Percentiles rank a stretch among this genome's conserved stretches.
These are phyloP conservation scores for Tardiomyces digboiensis DNA, from an alignment of 1,139 yeast species.

Conservation along the genomic window DNA sequence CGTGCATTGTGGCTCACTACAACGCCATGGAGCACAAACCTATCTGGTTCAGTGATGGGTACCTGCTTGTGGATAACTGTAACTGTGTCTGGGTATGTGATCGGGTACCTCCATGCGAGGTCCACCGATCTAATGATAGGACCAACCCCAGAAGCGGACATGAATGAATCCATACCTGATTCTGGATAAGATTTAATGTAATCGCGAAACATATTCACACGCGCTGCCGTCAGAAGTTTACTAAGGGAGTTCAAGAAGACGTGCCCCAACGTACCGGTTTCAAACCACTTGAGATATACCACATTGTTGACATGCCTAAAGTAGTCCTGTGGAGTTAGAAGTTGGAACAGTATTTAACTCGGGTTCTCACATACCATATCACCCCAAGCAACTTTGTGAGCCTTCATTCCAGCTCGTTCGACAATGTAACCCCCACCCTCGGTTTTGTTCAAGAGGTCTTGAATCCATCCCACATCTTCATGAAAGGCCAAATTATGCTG, in stretches of 20 bases:
- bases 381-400: conserved; percentile 24
- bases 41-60: conserved; percentile 18
- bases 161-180: conserved; percentile 15
- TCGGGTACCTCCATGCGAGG: conserved; percentile 26
- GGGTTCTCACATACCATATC: conserved; percentile 12
- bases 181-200: conserved; percentile 9
- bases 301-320: conserved; percentile 28
- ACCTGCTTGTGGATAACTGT: conserved; percentile 23
- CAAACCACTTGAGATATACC: conserved; percentile 26
- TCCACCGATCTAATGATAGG: conserved; percentile 26
- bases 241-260: background rate
- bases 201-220: conserved; percentile 21
- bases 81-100: conserved; percentile 23
- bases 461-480: conserved; percentile 9
- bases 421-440: conserved; percentile 22
- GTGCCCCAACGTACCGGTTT: conserved; percentile 9
- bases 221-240: conserved; percentile 9
- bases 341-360: background rate
- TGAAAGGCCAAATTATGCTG: too few relatives aligned
- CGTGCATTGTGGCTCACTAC: conserved; percentile 26
- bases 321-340: conserved; percentile 11
- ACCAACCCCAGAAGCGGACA: conserved; percentile 20
- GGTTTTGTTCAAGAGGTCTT: conserved; percentile 14
- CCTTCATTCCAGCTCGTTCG: conserved; percentile 17
- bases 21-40: conserved; percentile 25